Percentiles rank a stretch among this genome's conserved stretches.
phyloP scores from a whole-genome alignment of 805 yeast species.

The Pichia deserticola region DNA sequence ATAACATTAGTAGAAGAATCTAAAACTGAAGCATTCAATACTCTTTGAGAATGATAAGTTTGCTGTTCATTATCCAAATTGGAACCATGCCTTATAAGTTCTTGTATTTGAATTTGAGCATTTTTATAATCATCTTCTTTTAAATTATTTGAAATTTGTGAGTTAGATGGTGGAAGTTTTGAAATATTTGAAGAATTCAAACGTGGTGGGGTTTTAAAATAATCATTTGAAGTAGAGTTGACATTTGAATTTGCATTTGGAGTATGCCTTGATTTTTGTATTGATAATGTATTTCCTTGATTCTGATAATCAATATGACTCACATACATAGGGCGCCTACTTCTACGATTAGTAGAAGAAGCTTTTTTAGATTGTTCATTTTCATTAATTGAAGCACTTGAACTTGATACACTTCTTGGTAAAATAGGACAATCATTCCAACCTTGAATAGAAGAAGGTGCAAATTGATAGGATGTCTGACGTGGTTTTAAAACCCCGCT shows the following conservation, averaged over 20 bases:
- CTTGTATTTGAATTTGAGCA: neutral
- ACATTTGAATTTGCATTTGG: neutral
- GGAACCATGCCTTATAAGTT: neutral
- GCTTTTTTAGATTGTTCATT: neutral
- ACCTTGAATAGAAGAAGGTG: conserved; percentile 30
- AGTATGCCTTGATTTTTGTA: conserved; percentile 1
- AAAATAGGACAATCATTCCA: conserved; percentile 56
- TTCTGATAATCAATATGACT: conserved; percentile 2
- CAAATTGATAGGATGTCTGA: conserved; percentile 22
- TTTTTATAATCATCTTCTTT: neutral
- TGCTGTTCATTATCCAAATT: neutral
- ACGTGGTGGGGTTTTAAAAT: neutral
- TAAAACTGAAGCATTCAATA: neutral
- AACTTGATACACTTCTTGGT: conserved; percentile 1
- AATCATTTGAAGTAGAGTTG: too few species aligned
- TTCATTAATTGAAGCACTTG: neutral
- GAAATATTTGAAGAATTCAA: neutral
- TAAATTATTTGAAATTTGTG: neutral
- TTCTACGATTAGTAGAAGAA: conserved; percentile 3
- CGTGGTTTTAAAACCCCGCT: too few species aligned
- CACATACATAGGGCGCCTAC: conserved; percentile 8
- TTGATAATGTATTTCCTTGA: neutral
- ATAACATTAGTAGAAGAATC: neutral
- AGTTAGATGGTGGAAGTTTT: conserved; percentile 1
- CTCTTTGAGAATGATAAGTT: neutral